Conservation (phyloP, 495 filamentous ascomycete species). For the Margaritispora aquatica region DNA sequence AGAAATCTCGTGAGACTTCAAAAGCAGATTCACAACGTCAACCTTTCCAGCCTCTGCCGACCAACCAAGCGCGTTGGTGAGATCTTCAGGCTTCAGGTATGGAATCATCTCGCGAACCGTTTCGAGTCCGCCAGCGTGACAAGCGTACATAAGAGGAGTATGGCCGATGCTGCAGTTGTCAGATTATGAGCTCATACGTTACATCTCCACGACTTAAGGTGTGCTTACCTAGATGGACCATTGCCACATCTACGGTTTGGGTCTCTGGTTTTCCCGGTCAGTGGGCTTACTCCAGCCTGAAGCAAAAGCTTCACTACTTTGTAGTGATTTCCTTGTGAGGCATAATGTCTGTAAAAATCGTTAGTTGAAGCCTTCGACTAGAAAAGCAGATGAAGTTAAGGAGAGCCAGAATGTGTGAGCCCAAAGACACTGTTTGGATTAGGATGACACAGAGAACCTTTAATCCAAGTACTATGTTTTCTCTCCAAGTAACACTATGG, state of each 20-base stretch:
- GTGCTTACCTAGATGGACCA: not conserved
- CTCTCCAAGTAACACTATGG: too few species aligned
- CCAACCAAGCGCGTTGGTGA: slow-evolving; percentile 22
- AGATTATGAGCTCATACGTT: too few species aligned
- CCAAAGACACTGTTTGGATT: too few species aligned
- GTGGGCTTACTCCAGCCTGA: slow-evolving; percentile 25
- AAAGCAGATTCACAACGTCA: slow-evolving; percentile 14
- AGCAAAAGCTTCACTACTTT: slow-evolving; percentile 21
- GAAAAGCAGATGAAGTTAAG: not conserved
- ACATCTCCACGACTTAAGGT: not conserved
- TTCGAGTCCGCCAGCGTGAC: slow-evolving; percentile 20
- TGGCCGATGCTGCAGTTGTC: slow-evolving; percentile 11
- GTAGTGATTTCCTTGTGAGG: slow-evolving; percentile 16
- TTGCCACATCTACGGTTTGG: slow-evolving; percentile 8
- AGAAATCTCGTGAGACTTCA: slow-evolving; percentile 8
- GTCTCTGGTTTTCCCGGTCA: slow-evolving; percentile 25
- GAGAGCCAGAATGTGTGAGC: not conserved
- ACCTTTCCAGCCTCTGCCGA: slow-evolving; percentile 11
- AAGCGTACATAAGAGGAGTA: slow-evolving; percentile 25
- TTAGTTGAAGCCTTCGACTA: not conserved
- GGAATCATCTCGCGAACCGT: slow-evolving; percentile 24
- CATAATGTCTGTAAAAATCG: slow-evolving; percentile 7
- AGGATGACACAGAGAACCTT: too few species aligned
- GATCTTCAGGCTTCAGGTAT: slow-evolving; percentile 10
- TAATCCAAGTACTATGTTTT: too few species aligned